Base-by-base conservation (phyloP, 177 flowering plant genomes). In the Vitis hybrid region DNA sequence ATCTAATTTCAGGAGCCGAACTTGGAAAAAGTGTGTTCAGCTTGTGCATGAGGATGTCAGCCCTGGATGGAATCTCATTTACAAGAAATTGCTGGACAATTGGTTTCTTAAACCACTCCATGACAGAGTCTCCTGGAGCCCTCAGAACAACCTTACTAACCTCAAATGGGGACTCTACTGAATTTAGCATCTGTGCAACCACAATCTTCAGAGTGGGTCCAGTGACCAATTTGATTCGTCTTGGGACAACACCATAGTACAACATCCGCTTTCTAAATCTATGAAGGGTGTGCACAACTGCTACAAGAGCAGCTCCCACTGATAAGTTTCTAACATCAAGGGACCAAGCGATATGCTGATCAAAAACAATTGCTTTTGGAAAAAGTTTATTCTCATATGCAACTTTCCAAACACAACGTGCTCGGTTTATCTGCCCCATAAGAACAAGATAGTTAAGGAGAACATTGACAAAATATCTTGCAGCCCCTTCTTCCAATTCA, bases 271-370 rank as follows among this genome's bases (percentile, higher is more conserved):
- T 94, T 78, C 98, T 82, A 76, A 94, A 94, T 75, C 98, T 80
- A 66, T 95, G 99, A 40, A 95, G 94, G 11, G 99, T 95, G 79
- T 95, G 98, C 56, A 89, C 92, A 48, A 95, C 97, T 13, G 99
- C 97, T 64, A 95, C 80, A 11, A 95, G 89, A 70, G 99, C 98
- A 52, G 99, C 99, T 52, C 99, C 99, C 46, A 95, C 99, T 0
- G 99, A 91, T 64, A 95, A 81, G 79, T 86, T 93, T 67, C 99
- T 80, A 15, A 95, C 99, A 78, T 95, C 99, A 56, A 95, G 87
- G 8, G 99, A 95, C 99, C 99, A 95, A 18, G 99, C 98, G 65
- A 93, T 93, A 67, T 95, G 99, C 79, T 95, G 97, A 79, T 95
- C 97, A 75, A 95, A 95, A n/a, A 95, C 99, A 68, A 95, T 91